Conservation (phyloP, 495 filamentous ascomycete genomes). For the Umbilicaria muhlenbergii region DNA sequence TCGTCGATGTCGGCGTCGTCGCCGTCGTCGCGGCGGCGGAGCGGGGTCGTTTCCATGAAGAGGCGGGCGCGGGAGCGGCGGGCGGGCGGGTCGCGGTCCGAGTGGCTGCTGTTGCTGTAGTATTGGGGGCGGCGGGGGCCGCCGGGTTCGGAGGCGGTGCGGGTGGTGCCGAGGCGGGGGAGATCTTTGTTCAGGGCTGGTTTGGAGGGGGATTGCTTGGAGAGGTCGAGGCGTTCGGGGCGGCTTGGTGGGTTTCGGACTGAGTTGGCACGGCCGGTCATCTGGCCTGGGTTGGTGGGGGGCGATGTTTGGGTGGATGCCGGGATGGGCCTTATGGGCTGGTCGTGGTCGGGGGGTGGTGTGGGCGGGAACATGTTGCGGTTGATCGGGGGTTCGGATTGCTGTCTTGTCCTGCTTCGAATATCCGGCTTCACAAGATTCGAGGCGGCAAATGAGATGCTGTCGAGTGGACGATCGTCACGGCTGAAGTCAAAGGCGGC, state of each 20-base stretch:
- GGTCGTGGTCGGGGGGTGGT: slow-evolving; percentile 77
- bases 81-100: slow-evolving; percentile 8
- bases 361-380: slow-evolving; percentile 92
- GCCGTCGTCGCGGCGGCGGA: slow-evolving; percentile 7
- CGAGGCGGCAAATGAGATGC: slow-evolving; percentile 75
- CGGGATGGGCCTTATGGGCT: slow-evolving; percentile 11
- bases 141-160: slow-evolving; percentile 39
- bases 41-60: slow-evolving; percentile 18
- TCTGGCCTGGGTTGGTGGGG: slow-evolving; percentile 4
- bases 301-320: slow-evolving; percentile 15
- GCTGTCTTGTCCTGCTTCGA: slow-evolving; percentile 57
- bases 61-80: slow-evolving; percentile 7
- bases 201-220: slow-evolving; percentile 8
- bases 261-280: slow-evolving; percentile 18
- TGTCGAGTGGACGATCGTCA: slow-evolving; percentile 64
- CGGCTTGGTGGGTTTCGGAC: slow-evolving; percentile 19
- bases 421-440: slow-evolving; percentile 81
- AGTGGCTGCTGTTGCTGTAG: slow-evolving; percentile 1
- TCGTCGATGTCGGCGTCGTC: slow-evolving; percentile 40
- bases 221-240: slow-evolving; percentile 24
- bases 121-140: slow-evolving; percentile 20
- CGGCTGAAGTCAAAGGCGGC: slow-evolving; percentile 21
- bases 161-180: slow-evolving; percentile 33
- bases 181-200: slow-evolving; percentile 16
- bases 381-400: slow-evolving; percentile 69